Evolutionary conservation across 371 early-diverging fungal species (phyloP).

Genomic region (Mortierella sp.): DNA sequence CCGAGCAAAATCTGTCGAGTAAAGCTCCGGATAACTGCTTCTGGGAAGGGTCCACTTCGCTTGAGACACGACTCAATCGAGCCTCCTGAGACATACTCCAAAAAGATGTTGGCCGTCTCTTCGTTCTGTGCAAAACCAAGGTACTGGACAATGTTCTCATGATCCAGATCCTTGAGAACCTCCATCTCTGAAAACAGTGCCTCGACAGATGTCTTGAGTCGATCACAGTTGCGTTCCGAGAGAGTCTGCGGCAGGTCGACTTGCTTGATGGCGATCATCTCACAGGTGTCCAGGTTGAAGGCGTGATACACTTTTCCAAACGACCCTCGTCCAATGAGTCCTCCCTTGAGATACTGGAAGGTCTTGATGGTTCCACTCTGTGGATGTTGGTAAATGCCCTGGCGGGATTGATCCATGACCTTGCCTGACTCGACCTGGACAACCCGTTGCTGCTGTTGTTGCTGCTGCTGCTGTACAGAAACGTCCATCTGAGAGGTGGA

Average conservation of each 20-base stretch:
- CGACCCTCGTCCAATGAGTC: constrained; percentile 95
- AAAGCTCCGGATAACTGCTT: constrained; percentile 83
- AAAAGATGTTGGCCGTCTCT: constrained; percentile 84
- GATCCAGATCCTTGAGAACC: constrained; percentile 86
- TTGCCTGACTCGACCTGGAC: constrained; percentile 50
- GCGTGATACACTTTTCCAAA: constrained; percentile 96
- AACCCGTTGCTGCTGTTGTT: constrained; percentile 25
- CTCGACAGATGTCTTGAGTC: constrained; percentile 62
- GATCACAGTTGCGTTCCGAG: constrained; percentile 52
- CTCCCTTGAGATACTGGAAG: constrained; percentile 85
- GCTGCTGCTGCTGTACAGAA: constrained; percentile 24
- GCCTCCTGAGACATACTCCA: constrained; percentile 94
- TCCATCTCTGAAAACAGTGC: constrained; percentile 88
- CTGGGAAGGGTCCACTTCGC: constrained; percentile 82
- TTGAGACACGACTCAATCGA: constrained; percentile 79
- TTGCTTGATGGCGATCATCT: constrained; percentile 97
- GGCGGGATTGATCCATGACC: constrained; percentile 53
- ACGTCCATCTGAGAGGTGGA: not conserved
- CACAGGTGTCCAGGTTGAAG: constrained; percentile 84
- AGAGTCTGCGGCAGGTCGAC: constrained; percentile 74
- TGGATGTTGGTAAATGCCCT: constrained; percentile 40
- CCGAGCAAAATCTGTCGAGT: constrained; percentile 89
- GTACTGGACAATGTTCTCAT: constrained; percentile 88
- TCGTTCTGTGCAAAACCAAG: constrained; percentile 77
- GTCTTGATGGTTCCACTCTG: constrained; percentile 48